Evolutionary conservation across 352 stramenopile species (phyloP), one percentile per base, ranked within the genome.

Genomic region (Pythium phragmiticola): DNA sequence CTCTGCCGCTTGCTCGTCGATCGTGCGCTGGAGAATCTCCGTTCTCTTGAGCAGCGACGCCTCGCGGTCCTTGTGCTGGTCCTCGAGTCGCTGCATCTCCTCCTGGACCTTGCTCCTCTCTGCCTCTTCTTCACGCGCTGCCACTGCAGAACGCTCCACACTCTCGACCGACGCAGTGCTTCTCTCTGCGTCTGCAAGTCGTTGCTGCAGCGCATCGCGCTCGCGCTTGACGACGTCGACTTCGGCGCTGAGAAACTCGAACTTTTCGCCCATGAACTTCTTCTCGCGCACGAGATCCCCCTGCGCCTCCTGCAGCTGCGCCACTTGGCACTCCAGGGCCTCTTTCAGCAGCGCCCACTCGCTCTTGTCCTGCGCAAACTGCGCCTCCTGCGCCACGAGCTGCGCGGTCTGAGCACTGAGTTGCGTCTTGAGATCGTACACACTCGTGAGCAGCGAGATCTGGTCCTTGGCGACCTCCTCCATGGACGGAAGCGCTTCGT

Each of bases 211-310:
- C 19, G 48, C 65, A 17, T 73, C 61, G 6, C 64, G 55, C 50
- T 74, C 41, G 6, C 65, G 39, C 59, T 78, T 74, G 43, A 75
- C 48, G 14, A 77, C 56, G 28, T 73, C 57, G 8, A 81, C 60
- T 64, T 81, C 71, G 0, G 66, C 57, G 11, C 58, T 19, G 19
- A 78, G 39, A 55, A 72, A 72, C 17, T 70, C 71, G 30, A 78
- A 72, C 36, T 81, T 78, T 34, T 78, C 69, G 5, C 70, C 65
- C 28, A 73, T 53, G 55, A 71, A 71, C 41, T 76, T 60, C 42
- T 75, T 76, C 28, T 78, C 74, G 19, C 74, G 56, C 49, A 66
- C 55, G 17, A 73, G 43, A 16, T 81, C 70, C 13, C 46, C 26
- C 17, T 59, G 45, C 37, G 70, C 17, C 11, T 64, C 58, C 45